Evolutionary conservation across 2,329 filamentous ascomycete species (phyloP), one percentile per base, ranked within the genome.

Genomic region (Aspergillus unguis): DNA sequence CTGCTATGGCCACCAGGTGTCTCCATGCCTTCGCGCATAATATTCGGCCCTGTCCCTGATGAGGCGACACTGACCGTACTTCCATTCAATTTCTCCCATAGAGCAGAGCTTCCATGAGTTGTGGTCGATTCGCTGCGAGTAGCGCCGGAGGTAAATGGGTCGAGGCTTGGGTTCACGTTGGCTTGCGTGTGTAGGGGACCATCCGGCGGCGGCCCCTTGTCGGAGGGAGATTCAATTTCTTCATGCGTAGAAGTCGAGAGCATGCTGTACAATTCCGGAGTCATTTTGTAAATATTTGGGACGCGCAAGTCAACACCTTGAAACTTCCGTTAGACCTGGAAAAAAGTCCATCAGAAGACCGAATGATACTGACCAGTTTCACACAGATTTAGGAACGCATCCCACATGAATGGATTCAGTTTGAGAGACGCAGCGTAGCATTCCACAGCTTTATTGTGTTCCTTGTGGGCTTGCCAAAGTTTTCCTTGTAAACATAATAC

Each of bases 371-470:
- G 69, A 75, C 83, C 84, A 40, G 83, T 89, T 66, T 96, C 91
- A 68, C 92, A 96, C 6, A 99, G 80, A 11, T 84, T 87, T 25
- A 86, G 85, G 64, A 97, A 97, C 0, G 92, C 92, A 77, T 99
- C 94, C 94, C 94, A 99, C 83, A 96, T 94, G 71, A 97, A 92
- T 1, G 94, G 92, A 65, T 97, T 99, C 50, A 85, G 71, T 72
- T 92, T 95, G 63, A 99, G 76, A 5, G 92, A 85, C 55, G 95
- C 90, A 60, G 95, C 90, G 67, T 94, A 97, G 69, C 84, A 90
- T 59, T 88, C 83, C 11, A 92, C 85, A 6, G 94, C 92, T 71
- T 89, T 91, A 65, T 88, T 88, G 63, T 89, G 81, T 62, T 96
- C 83, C 56, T 81, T 88, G 62, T 94, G 86, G 2, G 83, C 89